Conservation (phyloP, 2,329 filamentous ascomycete species). For the Cercospora sp. region DNA sequence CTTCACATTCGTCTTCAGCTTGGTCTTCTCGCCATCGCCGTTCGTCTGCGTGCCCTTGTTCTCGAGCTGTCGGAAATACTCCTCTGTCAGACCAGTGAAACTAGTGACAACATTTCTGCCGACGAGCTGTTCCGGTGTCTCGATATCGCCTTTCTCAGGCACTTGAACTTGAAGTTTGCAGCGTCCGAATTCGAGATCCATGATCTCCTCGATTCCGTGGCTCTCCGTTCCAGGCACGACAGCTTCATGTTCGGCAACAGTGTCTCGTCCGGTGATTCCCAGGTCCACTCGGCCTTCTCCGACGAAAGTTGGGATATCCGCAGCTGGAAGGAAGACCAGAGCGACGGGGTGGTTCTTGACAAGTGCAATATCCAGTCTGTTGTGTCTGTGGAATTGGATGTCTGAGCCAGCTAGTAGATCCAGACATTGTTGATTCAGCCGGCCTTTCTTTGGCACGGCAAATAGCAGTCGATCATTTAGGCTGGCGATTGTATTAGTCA, state of each 20-base stretch:
- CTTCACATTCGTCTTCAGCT: slow-evolving; percentile 82
- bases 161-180: slow-evolving; percentile 98
- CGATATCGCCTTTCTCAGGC: slow-evolving; percentile 76
- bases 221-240: slow-evolving; percentile 48
- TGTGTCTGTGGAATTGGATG: slow-evolving; percentile 94
- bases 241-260: slow-evolving; percentile 77
- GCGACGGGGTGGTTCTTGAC: slow-evolving; percentile 96
- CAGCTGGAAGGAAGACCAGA: slow-evolving; percentile 93
- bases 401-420: slow-evolving; percentile 92
- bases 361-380: slow-evolving; percentile 92
- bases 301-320: slow-evolving; percentile 96
- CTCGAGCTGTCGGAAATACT: slow-evolving; percentile 83
- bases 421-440: slow-evolving; percentile 81
- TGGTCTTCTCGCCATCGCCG: slow-evolving; percentile 47
- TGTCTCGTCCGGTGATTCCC: slow-evolving; percentile 91
- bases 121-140: slow-evolving; percentile 71
- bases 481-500: slow-evolving; percentile 55
- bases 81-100: slow-evolving; percentile 79
- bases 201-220: slow-evolving; percentile 74
- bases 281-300: slow-evolving; percentile 91
- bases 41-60: slow-evolving; percentile 42
- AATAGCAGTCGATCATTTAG: slow-evolving; percentile 91
- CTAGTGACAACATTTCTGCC: slow-evolving; percentile 94
- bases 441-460: slow-evolving; percentile 98
- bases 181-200: slow-evolving; percentile 85